phyloP scores from a whole-genome alignment of 257 asterid species.

The Ligustrum vulgare region DNA sequence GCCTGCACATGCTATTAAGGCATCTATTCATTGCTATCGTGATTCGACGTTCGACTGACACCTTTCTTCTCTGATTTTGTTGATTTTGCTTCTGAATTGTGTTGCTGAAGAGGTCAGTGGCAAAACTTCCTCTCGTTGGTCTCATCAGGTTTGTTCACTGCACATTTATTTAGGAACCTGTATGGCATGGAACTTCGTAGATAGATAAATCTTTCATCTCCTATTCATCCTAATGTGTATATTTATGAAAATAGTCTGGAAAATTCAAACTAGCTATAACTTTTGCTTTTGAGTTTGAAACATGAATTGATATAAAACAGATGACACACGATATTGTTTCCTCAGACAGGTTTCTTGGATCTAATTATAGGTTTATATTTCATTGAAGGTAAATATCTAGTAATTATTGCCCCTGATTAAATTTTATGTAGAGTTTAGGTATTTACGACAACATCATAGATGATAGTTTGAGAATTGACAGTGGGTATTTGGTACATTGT shows the following conservation, averaged over 20 bases:
- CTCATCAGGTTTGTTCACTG: conserved; percentile 76
- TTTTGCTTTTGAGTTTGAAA: conserved; percentile 13
- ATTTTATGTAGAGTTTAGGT: not conserved
- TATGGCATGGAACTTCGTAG: not conserved
- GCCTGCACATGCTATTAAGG: conserved; percentile 14
- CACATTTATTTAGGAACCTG: conserved; percentile 13
- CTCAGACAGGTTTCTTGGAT: not conserved
- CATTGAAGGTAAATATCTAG: not conserved
- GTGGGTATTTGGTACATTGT: not conserved
- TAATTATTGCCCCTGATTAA: not conserved
- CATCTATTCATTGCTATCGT: not conserved
- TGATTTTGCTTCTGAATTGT: conserved; percentile 32
- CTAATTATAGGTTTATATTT: not conserved
- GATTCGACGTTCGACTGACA: conserved; percentile 30
- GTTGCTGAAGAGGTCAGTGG: conserved; percentile 89
- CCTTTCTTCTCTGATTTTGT: conserved; percentile 22
- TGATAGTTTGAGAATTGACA: not conserved
- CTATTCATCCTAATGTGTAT: conserved; percentile 7
- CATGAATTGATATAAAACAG: not conserved
- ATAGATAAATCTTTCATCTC: not conserved
- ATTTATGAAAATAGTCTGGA: conserved; percentile 1
- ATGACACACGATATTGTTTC: not conserved
- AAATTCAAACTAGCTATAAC: conserved; percentile 2
- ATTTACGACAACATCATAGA: not conserved
- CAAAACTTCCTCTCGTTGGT: conserved; percentile 94